Base-by-base conservation (phyloP, 2,329 filamentous ascomycete species). In the Coniochaeta ligniaria region DNA sequence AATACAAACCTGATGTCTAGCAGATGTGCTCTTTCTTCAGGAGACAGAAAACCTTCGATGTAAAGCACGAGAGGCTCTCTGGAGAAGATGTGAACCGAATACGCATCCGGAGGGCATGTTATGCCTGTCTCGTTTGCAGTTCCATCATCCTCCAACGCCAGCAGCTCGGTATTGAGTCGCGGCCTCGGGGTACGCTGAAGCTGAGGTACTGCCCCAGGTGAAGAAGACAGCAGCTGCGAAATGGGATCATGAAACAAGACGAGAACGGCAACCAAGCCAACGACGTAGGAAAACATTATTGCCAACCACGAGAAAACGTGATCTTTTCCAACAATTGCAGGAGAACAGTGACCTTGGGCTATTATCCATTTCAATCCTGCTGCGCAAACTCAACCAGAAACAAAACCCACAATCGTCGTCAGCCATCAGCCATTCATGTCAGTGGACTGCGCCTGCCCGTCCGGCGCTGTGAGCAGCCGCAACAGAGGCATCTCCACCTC, bases 21-120 rank as follows among this genome's bases (percentile, higher is more conserved):
- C 22, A 84, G 67, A 64, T 83, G 78, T 35, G 65, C 62, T 57
- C 76, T 74, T 67, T 84, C 82, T 4, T 69, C 70, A 9, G 64
- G 62, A 16, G 72, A 75, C 59, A 84, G 63, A 64, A 84, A 84
- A 20, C 76, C 73, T 69, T 83, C 80, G 14, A 84, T 70, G 62
- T 84, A 84, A 4, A 84, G 66, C 2, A 84, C 79, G 41, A 84
- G 67, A 22, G 82, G 82, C 60, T 78, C 77, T 59, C 77, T 75
- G 52, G 75, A 81, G 60, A 80, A 68, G 26, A 84, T 73, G 60
- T 80, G 78, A 47, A 80, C 75, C 1, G 72, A 70, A 66, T 83
- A 82, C 2, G 72, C 64, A 61, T 81, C 75, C 1, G 71, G 66
- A 0, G 69, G 66, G 59, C 79, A 83, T 9, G 65, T 68, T 58